These are phyloP conservation scores for Debaryomyces coudertii DNA, from an alignment of 1,139 yeast species.

Conservation along the genomic window DNA sequence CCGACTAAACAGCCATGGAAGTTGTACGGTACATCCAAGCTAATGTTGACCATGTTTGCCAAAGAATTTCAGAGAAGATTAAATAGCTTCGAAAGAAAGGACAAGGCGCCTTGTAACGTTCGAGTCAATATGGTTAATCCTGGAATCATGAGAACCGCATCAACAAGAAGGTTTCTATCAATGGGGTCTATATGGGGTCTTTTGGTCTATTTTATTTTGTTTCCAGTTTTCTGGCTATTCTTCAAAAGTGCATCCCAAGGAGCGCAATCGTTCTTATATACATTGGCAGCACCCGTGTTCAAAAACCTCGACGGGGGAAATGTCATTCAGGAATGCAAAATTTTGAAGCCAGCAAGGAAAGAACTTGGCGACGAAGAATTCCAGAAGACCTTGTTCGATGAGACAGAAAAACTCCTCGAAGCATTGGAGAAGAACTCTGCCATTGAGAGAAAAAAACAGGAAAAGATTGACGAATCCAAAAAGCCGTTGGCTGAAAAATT, in stretches of 20 bases:
- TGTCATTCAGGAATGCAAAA: constrained; percentile 70
- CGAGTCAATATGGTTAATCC: constrained; percentile 84
- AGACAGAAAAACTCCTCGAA: constrained; percentile 59
- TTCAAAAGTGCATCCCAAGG: constrained; percentile 78
- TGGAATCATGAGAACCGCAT: constrained; percentile 86
- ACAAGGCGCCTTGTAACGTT: constrained; percentile 68
- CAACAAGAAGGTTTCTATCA: constrained; percentile 76
- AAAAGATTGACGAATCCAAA: constrained; percentile 22
- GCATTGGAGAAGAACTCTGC: constrained; percentile 73
- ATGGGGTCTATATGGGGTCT: constrained; percentile 79
- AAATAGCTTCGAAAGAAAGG: constrained; percentile 59
- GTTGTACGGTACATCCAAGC: constrained; percentile 79
- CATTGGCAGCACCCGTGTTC: constrained; percentile 72
- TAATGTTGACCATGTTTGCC: constrained; percentile 72
- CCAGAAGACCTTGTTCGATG: constrained; percentile 63
- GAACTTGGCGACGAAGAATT: constrained; percentile 66
- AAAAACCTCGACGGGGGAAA: constrained; percentile 62
- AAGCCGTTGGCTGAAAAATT: constrained; percentile 7
- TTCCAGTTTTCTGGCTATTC: constrained; percentile 83
- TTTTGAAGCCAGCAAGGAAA: constrained; percentile 59
- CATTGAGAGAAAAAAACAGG: constrained; percentile 53
- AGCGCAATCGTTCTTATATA: constrained; percentile 74
- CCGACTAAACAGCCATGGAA: constrained; percentile 69
- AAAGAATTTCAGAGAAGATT: constrained; percentile 73
- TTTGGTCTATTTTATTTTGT: constrained; percentile 63